Conservation (phyloP, 495 filamentous ascomycete species). For the Platismatia glauca region DNA sequence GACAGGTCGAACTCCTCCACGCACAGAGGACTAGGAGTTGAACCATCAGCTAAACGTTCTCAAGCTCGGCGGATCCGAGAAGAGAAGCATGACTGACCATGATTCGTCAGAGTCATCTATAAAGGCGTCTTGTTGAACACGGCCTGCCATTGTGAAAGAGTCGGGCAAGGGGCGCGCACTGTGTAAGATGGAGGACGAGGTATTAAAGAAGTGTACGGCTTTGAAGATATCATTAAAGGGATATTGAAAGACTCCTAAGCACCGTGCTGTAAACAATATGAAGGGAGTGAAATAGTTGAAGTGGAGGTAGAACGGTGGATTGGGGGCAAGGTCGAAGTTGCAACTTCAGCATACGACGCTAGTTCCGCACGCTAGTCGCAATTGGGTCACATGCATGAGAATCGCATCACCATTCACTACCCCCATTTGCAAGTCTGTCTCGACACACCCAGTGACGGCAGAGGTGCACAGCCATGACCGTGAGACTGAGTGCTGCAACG, state of each 20-base stretch:
- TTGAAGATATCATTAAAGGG: slow-evolving; percentile 16
- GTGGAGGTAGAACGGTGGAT: not conserved
- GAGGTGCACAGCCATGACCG: slow-evolving; percentile 3
- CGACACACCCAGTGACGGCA: not conserved
- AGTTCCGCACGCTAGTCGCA: slow-evolving; percentile 1
- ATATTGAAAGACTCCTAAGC: slow-evolving; percentile 4
- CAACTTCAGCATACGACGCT: slow-evolving; percentile 8
- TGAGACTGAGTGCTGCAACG: slow-evolving; percentile 2
- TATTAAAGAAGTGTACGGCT: slow-evolving; percentile 11
- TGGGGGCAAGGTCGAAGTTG: slow-evolving; percentile 2
- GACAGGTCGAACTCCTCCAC: slow-evolving; percentile 98
- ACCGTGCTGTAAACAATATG: slow-evolving; percentile 11
- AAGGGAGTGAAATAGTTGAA: slow-evolving; percentile 7
- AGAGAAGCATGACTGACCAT: slow-evolving; percentile 50
- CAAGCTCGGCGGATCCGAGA: not conserved
- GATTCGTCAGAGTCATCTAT: slow-evolving; percentile 95
- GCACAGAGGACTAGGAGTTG: slow-evolving; percentile 67
- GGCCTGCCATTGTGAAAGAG: slow-evolving; percentile 21
- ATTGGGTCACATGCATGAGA: not conserved
- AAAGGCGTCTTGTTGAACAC: slow-evolving; percentile 75
- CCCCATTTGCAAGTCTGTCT: not conserved
- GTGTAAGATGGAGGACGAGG: slow-evolving; percentile 5
- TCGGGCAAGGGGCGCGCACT: slow-evolving; percentile 18
- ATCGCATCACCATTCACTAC: slow-evolving; percentile 10
- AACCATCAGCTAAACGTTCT: not conserved